A percentile compares a stretch with the other conserved stretches of the same genome.
Conservation (phyloP, 176 grass and related monocot genomes). For the Areca catechu region DNA sequence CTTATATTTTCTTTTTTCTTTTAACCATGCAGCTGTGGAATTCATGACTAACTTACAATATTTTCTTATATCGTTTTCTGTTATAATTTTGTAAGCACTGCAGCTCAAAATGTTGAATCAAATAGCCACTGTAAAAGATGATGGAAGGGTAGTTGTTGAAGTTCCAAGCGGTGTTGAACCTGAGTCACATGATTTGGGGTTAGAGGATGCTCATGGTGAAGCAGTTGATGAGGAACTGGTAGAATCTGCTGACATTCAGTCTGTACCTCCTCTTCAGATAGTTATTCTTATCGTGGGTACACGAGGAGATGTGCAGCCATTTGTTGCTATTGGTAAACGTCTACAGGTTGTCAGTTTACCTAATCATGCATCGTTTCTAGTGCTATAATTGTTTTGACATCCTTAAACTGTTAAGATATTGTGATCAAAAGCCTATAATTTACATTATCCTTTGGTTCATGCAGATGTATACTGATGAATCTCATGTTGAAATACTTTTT, state of each 20-base stretch:
- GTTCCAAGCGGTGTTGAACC: constrained; percentile 58
- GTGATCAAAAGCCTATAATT: too few species aligned
- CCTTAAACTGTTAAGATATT: too few species aligned
- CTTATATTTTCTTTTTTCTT: too few species aligned
- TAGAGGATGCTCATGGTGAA: constrained; percentile 40
- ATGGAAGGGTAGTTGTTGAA: constrained; percentile 86
- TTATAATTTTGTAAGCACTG: constrained; percentile 31
- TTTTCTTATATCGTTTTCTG: neutral
- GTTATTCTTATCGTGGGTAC: constrained; percentile 97
- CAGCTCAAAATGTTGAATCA: constrained; percentile 77
- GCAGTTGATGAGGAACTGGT: constrained; percentile 34
- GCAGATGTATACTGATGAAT: too few species aligned
- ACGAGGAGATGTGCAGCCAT: constrained; percentile 95
- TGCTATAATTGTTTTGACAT: too few species aligned
- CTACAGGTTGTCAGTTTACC: constrained; percentile 45
- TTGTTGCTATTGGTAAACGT: constrained; percentile 90
- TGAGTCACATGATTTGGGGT: constrained; percentile 14
- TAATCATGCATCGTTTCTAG: too few species aligned
- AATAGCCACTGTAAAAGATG: constrained; percentile 71
- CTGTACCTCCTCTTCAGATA: constrained; percentile 75
- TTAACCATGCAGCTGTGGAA: neutral
- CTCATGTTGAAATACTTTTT: too few species aligned
- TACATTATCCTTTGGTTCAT: too few species aligned
- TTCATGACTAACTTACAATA: neutral
- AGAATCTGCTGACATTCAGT: constrained; percentile 52